phyloP scores from a whole-genome alignment of 2,329 filamentous ascomycete genomes.

The Alternaria hordeiaustralica region DNA sequence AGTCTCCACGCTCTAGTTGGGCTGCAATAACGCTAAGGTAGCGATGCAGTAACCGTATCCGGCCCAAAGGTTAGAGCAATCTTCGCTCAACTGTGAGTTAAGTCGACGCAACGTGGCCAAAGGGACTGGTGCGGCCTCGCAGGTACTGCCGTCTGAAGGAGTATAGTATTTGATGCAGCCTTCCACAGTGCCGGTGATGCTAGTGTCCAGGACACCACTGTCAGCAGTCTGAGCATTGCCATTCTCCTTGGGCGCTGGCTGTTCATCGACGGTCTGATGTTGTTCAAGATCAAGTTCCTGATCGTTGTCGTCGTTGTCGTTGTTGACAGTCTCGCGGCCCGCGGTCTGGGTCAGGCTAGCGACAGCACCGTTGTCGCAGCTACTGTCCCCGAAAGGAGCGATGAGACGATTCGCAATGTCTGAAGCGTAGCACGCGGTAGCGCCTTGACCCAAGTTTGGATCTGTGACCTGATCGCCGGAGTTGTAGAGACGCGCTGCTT shows the following conservation, averaged over 20 bases:
- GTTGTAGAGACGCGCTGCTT: conserved; percentile 59
- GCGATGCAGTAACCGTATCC: conserved; percentile 47
- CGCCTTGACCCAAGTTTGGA: conserved; percentile 50
- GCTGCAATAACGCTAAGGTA: neutral
- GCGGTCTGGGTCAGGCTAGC: neutral
- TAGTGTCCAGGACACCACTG: neutral
- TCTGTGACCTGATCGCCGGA: conserved; percentile 50
- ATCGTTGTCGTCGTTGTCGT: neutral
- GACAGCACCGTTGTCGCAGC: neutral
- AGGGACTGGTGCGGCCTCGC: conserved; percentile 38
- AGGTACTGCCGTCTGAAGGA: conserved; percentile 39
- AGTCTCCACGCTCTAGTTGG: neutral
- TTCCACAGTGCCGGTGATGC: conserved; percentile 18
- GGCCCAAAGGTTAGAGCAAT: conserved; percentile 48
- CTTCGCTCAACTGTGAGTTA: conserved; percentile 39
- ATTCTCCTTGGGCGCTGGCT: neutral
- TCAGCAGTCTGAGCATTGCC: neutral
- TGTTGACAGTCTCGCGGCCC: neutral
- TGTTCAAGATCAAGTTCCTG: neutral
- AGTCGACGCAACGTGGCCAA: conserved; percentile 34
- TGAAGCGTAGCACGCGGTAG: conserved; percentile 58
- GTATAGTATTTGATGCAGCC: conserved; percentile 43
- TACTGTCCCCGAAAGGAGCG: neutral
- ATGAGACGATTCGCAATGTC: conserved; percentile 59
- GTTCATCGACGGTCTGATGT: neutral